Evolutionary conservation across 768 basidiomycete species (phyloP).

Genomic region (Tricholoma sp.): DNA sequence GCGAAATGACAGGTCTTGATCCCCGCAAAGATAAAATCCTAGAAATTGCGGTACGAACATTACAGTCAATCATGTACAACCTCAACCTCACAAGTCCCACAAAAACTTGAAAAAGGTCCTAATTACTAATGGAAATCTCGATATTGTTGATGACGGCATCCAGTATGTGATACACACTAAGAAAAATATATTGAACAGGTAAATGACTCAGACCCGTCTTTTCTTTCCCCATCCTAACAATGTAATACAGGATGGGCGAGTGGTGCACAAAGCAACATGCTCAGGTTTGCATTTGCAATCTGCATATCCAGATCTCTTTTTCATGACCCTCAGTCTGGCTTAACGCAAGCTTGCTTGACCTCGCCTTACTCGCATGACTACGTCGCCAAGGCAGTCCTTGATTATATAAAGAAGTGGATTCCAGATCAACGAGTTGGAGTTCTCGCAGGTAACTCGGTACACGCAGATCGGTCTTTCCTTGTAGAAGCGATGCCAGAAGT

Average conservation of each 20-base stretch:
- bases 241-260: constrained; percentile 63
- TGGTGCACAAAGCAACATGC: constrained; percentile 89
- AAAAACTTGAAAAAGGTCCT: constrained; percentile 71
- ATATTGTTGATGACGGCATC: constrained; percentile 77
- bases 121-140: constrained; percentile 82
- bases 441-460: constrained; percentile 86
- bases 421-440: constrained; percentile 58
- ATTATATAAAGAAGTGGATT: constrained; percentile 84
- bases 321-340: constrained; percentile 56
- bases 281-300: constrained; percentile 36
- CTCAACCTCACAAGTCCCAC: constrained; percentile 1
- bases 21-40: constrained; percentile 63
- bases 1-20: constrained; percentile 83
- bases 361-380: constrained; percentile 60
- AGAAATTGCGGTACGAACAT: constrained; percentile 64
- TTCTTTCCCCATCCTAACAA: neutral
- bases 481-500: constrained; percentile 77
- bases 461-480: constrained; percentile 73
- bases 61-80: neutral
- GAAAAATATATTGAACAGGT: constrained; percentile 68
- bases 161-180: constrained; percentile 71
- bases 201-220: constrained; percentile 16
- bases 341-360: constrained; percentile 72
- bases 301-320: neutral
- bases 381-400: constrained; percentile 58